phyloP scores from a whole-genome alignment of 768 basidiomycete species.

The Panellus pusillus region DNA sequence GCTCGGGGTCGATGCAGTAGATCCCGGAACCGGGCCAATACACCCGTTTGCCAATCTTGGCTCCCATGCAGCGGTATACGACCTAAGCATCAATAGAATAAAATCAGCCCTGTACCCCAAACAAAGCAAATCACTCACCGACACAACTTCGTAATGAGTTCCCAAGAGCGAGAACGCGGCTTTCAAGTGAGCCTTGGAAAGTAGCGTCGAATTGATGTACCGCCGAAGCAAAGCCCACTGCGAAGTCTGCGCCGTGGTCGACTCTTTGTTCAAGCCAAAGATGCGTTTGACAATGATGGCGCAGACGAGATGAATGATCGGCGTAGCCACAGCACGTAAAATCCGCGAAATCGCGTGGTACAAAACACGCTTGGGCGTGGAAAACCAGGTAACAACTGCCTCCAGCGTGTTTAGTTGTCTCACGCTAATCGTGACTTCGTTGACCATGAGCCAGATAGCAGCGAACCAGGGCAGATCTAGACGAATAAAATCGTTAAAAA shows the following conservation, averaged over 20 bases:
- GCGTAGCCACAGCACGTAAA: constrained; percentile 36
- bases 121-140: constrained; percentile 27
- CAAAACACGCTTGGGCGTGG: constrained; percentile 37
- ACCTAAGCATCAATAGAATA: constrained; percentile 23
- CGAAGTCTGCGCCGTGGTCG: constrained; percentile 24
- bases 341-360: constrained; percentile 42
- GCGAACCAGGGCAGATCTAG: constrained; percentile 45
- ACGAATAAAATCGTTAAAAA: not conserved
- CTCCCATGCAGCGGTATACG: constrained; percentile 48
- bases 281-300: constrained; percentile 42
- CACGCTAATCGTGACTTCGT: constrained; percentile 29
- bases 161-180: constrained; percentile 44
- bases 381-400: constrained; percentile 45
- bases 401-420: constrained; percentile 35
- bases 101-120: not conserved
- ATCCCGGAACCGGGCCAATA: constrained; percentile 52
- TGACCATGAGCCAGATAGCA: constrained; percentile 39
- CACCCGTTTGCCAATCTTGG: constrained; percentile 43
- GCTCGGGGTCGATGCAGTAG: constrained; percentile 46
- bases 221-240: constrained; percentile 35
- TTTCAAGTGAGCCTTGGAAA: constrained; percentile 37
- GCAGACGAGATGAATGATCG: constrained; percentile 37
- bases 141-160: constrained; percentile 46
- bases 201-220: constrained; percentile 38
- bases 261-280: constrained; percentile 39